Conservation (phyloP, 2,329 filamentous ascomycete species). For the Colletotrichum aenigma region DNA sequence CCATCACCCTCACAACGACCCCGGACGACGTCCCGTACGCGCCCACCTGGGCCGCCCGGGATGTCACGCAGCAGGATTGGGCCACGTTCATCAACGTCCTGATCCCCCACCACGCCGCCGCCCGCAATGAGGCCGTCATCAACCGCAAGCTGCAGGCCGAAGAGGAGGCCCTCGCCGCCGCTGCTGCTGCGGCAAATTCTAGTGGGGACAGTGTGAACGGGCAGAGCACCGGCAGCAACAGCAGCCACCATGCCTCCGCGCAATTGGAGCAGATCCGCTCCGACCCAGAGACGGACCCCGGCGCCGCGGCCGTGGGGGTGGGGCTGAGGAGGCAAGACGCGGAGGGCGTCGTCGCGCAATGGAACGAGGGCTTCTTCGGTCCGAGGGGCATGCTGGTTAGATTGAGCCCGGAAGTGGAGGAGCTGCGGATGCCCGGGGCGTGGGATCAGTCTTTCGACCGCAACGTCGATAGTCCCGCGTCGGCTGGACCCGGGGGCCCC, state of each 20-base stretch:
- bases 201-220: constrained; percentile 16
- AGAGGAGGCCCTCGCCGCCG: constrained; percentile 26
- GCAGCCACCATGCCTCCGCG: constrained; percentile 40
- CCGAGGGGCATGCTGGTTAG: constrained; percentile 52
- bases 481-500: background rate
- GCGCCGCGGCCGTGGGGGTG: background rate
- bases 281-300: constrained; percentile 35
- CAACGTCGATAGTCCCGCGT: background rate
- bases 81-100: constrained; percentile 62
- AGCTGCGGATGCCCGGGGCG: constrained; percentile 31
- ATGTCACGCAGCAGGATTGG: constrained; percentile 60
- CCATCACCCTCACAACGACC: constrained; percentile 36
- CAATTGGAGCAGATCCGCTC: constrained; percentile 42
- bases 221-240: constrained; percentile 25
- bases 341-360: constrained; percentile 50
- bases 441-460: constrained; percentile 35
- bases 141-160: constrained; percentile 55
- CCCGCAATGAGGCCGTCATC: constrained; percentile 49
- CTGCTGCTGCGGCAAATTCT: constrained; percentile 9
- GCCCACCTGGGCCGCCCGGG: constrained; percentile 39
- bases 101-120: constrained; percentile 50
- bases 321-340: constrained; percentile 1
- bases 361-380: constrained; percentile 62
- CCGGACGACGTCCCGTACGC: constrained; percentile 51
- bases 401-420: constrained; percentile 27